Conservation (phyloP, 345 rosid species). For the Eutrema heterophyllum region DNA sequence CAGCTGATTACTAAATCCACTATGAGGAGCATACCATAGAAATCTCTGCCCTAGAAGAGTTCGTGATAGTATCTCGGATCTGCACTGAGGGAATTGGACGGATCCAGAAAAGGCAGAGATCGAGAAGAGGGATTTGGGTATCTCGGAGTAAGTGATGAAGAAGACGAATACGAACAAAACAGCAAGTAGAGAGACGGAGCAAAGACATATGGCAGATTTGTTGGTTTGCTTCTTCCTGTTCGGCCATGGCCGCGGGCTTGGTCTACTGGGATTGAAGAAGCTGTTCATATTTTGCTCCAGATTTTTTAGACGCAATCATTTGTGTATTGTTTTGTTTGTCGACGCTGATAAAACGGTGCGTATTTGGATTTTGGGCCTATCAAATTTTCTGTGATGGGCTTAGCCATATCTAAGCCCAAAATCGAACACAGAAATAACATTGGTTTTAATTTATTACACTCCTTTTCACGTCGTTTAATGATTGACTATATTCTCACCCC, state of each 20-base stretch:
- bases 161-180: slow-evolving; percentile 28
- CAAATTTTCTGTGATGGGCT: too few relatives aligned
- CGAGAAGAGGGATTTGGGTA: slow-evolving; percentile 41
- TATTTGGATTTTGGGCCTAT: not conserved
- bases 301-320: not conserved
- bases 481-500: too few relatives aligned
- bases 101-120: slow-evolving; percentile 35
- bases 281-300: slow-evolving; percentile 31
- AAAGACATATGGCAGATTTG: slow-evolving; percentile 32
- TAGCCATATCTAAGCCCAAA: too few relatives aligned
- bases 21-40: slow-evolving; percentile 81
- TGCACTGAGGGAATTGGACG: slow-evolving; percentile 43
- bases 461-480: too few relatives aligned
- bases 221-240: slow-evolving; percentile 40
- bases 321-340: not conserved
- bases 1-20: slow-evolving; percentile 95
- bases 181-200: slow-evolving; percentile 25
- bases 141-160: slow-evolving; percentile 38
- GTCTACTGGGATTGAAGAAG: slow-evolving; percentile 35
- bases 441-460: too few relatives aligned
- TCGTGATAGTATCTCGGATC: slow-evolving; percentile 19
- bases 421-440: too few relatives aligned
- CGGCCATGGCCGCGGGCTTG: slow-evolving; percentile 32
- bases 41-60: slow-evolving; percentile 40
- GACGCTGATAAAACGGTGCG: not conserved